These are phyloP conservation scores for Auxenochlorella protothecoides DNA, from an alignment of 139 green algal genomes.

Conservation along the genomic window DNA sequence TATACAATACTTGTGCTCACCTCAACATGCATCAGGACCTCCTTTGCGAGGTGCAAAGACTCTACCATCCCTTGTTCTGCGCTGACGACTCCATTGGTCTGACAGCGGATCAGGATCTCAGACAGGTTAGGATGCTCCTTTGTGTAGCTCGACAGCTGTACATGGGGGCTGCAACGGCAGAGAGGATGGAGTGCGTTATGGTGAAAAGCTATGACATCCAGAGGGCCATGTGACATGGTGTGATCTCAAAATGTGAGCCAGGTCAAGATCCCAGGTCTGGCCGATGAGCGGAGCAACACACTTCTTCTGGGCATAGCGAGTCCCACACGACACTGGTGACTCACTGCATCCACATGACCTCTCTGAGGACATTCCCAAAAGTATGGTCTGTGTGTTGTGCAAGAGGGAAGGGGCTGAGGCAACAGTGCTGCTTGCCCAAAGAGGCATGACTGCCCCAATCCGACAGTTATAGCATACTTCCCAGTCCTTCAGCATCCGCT, in stretches of 20 bases:
- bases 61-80: conserved; percentile 21
- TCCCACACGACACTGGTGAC: background rate
- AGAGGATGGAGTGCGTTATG: background rate
- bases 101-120: conserved; percentile 25
- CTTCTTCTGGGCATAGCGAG: background rate
- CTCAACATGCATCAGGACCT: conserved; percentile 12
- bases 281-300: background rate
- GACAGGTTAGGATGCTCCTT: conserved; percentile 20
- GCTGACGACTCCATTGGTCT: conserved; percentile 13
- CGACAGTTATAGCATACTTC: background rate
- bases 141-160: conserved; percentile 20
- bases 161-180: conserved; percentile 20
- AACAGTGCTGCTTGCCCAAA: background rate
- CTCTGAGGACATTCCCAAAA: conserved; percentile 24
- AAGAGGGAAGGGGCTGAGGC: background rate
- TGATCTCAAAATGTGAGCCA: background rate
- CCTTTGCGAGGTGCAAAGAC: conserved; percentile 17
- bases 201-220: conserved; percentile 3
- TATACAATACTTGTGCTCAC: background rate
- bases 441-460: background rate
- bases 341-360: conserved; percentile 28
- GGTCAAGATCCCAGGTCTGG: background rate
- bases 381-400: conserved; percentile 19
- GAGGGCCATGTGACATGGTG: background rate
- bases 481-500: background rate